phyloP scores from a whole-genome alignment of 1,284 basidiomycete genomes.

The Irpex lacteus region DNA sequence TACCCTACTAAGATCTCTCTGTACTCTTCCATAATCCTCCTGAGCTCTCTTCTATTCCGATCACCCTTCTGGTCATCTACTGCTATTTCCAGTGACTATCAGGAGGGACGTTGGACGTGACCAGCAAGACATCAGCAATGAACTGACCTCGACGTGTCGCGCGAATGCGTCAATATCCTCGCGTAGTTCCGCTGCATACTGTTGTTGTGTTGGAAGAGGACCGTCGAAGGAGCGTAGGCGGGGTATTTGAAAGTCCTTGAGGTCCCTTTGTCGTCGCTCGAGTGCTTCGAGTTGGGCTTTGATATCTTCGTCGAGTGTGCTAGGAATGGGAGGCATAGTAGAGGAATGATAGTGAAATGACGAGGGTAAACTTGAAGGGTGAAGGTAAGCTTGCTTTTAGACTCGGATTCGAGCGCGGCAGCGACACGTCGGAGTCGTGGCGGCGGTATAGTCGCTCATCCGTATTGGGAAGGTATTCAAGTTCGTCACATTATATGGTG shows the following conservation, averaged over 20 bases:
- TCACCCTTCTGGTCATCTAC: constrained; percentile 67
- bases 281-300: constrained; percentile 47
- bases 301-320: constrained; percentile 48
- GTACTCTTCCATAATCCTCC: constrained; percentile 48
- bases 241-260: constrained; percentile 72
- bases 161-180: constrained; percentile 68
- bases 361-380: not conserved
- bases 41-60: constrained; percentile 49
- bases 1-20: constrained; percentile 48
- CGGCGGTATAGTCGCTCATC: not conserved
- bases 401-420: not conserved
- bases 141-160: constrained; percentile 67
- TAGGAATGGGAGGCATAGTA: constrained; percentile 62
- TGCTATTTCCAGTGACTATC: constrained; percentile 59
- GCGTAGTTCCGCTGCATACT: constrained; percentile 69
- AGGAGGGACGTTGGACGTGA: constrained; percentile 16
- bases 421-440: not conserved
- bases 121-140: not conserved
- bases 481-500: too few species aligned
- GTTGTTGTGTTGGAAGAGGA: constrained; percentile 66
- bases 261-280: constrained; percentile 58
- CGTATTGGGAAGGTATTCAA: not conserved
- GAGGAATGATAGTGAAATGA: not conserved
- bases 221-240: constrained; percentile 65
- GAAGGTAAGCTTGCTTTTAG: not conserved